Base-by-base conservation (phyloP, 805 yeast species). In the Candida dajiaensis region DNA sequence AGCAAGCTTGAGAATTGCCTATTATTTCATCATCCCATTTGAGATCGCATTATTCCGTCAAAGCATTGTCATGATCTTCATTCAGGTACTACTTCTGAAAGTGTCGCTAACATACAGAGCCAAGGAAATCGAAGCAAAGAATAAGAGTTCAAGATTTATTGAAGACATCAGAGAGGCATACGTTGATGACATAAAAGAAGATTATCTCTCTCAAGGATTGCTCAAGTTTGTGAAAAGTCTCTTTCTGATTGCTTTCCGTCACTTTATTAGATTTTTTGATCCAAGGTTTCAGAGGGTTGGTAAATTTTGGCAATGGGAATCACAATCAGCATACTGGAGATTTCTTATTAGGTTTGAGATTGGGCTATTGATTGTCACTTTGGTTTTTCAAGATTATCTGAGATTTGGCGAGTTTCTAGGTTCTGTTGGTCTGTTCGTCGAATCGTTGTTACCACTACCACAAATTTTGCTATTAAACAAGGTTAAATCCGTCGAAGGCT, bases 291-390 rank as follows among this genome's bases (percentile, higher is more conserved):
- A 71, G 45, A 69, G 95, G 48, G 82, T 89, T 1, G 73, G 71
- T 42, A 63, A 72, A 35, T 87, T 89, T 58, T 89, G 97, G 97
- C 95, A 88, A 64, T 89, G 97, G 97, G 71, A 74, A 53, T 72
- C 76, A 6, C 77, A 77, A 48, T 56, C 46, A 9, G 66, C 62
- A 35, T 86, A 77, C 63, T 85, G 89, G 89, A 69, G 67, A 53
- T 88, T 85, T 58, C 56, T 89, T 9, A 58, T 64, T 0, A 57
- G 66, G 15, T 53, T 59, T n/a, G 18, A 44, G 4, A 16, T 48
- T 1, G 25, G 31, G 2, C 37, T 55, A 2, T 22, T 36, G 3
- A n/a, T 68, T 4, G 46, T 72, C 16, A 78, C 83, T 5, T 42
- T 68, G 2, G 25, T 73, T 1, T 63, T 80, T 40, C 65, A 62